These are phyloP conservation scores for Epichloe typhina DNA, from an alignment of 2,329 filamentous ascomycete species.

Conservation along the genomic window DNA sequence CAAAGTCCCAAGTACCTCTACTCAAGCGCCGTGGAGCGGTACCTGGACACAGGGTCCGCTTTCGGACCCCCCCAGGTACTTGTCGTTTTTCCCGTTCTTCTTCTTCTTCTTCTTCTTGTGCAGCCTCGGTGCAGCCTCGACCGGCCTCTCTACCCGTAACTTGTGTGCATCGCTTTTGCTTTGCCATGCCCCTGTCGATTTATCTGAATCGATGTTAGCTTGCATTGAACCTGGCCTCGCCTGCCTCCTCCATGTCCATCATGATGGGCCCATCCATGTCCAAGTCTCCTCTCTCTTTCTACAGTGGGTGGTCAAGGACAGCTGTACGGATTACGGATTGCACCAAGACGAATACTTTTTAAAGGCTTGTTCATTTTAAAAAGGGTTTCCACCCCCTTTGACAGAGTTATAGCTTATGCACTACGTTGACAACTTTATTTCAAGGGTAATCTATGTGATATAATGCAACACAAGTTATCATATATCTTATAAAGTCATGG, in stretches of 20 bases:
- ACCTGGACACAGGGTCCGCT: background rate
- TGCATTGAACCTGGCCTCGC: background rate
- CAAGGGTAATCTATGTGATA: too few species aligned
- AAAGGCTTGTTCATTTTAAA: too few species aligned
- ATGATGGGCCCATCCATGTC: too few species aligned
- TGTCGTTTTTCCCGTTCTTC: background rate
- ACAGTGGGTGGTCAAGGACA: too few species aligned
- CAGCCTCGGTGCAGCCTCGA: background rate
- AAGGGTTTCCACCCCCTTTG: too few species aligned
- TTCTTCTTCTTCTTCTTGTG: background rate
- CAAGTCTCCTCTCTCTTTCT: too few species aligned
- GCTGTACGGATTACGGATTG: too few species aligned
- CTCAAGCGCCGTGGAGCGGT: background rate
- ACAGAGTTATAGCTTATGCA: too few species aligned
- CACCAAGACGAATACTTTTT: too few species aligned
- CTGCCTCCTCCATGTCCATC: slow-evolving; percentile 1
- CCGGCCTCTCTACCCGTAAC: background rate
- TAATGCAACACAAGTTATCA: too few species aligned
- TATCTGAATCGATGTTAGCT: slow-evolving; percentile 7
- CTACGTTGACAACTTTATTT: too few species aligned
- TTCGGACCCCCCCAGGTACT: background rate
- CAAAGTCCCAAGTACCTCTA: slow-evolving; percentile 3
- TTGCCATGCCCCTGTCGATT: slow-evolving; percentile 7
- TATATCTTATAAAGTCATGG: too few species aligned
- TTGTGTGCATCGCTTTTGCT: slow-evolving; percentile 1